These are phyloP conservation scores for Arctostaphylos glauca DNA, from an alignment of 148 eudicot genomes.

Conservation along the genomic window DNA sequence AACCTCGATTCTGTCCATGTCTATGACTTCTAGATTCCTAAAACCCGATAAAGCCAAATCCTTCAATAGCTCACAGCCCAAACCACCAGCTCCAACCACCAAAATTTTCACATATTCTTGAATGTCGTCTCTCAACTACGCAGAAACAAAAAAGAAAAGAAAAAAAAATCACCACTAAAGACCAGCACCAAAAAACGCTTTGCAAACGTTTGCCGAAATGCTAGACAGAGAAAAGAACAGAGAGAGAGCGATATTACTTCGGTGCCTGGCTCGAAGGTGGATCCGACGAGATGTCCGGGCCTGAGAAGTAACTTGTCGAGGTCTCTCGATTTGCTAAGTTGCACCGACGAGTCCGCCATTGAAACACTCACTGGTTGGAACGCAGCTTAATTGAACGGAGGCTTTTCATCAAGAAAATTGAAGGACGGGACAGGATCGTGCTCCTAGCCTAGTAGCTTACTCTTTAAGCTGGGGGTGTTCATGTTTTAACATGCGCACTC, in stretches of 20 bases:
- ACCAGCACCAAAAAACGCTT: neutral
- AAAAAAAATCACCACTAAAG: neutral
- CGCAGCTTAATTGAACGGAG: neutral
- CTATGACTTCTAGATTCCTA: constrained; percentile 81
- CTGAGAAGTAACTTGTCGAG: constrained; percentile 93
- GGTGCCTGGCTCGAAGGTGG: constrained; percentile 63
- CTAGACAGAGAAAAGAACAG: neutral
- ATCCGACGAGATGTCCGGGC: constrained; percentile 77
- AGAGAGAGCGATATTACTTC: constrained; percentile 33
- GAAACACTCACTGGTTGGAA: neutral
- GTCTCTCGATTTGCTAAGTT: constrained; percentile 67
- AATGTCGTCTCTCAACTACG: constrained; percentile 73
- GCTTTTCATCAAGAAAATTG: constrained; percentile 2
- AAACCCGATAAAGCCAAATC: constrained; percentile 94
- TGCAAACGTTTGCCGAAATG: constrained; percentile 26
- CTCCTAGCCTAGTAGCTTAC: constrained; percentile 21
- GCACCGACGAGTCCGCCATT: constrained; percentile 59
- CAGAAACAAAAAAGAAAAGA: constrained; percentile 11
- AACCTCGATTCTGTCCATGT: constrained; percentile 95
- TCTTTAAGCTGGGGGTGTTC: constrained; percentile 25
- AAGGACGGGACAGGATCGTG: neutral
- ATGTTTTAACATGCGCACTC: constrained; percentile 7
- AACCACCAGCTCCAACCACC: constrained; percentile 97
- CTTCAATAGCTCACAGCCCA: constrained; percentile 86
- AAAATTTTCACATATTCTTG: constrained; percentile 59